Evolutionary conservation across 2,329 filamentous ascomycete species (phyloP).

Genomic region (Arthrobotrys sinensis): DNA sequence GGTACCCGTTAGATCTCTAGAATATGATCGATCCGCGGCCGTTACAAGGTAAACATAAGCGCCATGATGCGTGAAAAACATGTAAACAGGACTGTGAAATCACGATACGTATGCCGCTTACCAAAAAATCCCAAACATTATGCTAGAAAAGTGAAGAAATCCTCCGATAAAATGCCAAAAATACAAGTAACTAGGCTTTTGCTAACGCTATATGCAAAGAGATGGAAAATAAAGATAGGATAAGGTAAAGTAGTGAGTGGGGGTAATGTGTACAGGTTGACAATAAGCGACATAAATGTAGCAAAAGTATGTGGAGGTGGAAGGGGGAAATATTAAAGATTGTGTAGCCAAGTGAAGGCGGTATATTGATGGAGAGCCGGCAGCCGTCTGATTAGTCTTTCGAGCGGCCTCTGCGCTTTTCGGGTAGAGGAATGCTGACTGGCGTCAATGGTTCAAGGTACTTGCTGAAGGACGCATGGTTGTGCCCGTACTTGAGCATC

Average conservation of each 20-base stretch:
- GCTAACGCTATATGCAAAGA: conserved; percentile 7
- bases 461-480: conserved; percentile 35
- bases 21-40: conserved; percentile 11
- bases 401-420: conserved; percentile 11
- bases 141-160: conserved; percentile 11
- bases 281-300: background rate
- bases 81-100: background rate
- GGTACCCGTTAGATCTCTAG: background rate
- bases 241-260: background rate
- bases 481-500: conserved; percentile 37
- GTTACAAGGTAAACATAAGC: conserved; percentile 15
- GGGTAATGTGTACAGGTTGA: background rate
- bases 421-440: conserved; percentile 26
- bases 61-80: conserved; percentile 9
- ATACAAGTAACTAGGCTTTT: background rate
- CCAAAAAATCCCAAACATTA: conserved; percentile 10
- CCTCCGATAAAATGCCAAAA: conserved; percentile 1
- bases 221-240: conserved; percentile 1
- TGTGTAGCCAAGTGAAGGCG: background rate
- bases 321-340: conserved; percentile 30
- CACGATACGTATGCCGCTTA: conserved; percentile 7
- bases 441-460: conserved; percentile 42
- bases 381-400: conserved; percentile 9
- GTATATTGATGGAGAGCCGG: no score
- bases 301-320: background rate